Base-by-base conservation (phyloP, 208 protist species). In the Porcisia hertigi region DNA sequence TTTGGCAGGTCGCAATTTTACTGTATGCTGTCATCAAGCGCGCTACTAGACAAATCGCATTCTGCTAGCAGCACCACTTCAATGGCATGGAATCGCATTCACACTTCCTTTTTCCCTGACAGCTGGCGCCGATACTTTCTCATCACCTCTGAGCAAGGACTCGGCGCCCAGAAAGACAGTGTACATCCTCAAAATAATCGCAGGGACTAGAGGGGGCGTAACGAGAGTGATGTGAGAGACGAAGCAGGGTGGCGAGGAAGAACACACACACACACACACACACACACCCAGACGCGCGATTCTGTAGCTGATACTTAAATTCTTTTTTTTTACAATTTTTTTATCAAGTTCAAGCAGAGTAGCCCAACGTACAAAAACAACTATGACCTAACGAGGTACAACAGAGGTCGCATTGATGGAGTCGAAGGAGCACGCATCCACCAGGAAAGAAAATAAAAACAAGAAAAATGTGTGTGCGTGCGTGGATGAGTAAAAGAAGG, bases 301-400 rank as follows among this genome's bases (percentile, higher is more conserved):
- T 14, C 47, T 52, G 47, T 52, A 52, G 47, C 47, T 12, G 8
- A 52, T 52, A 52, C 47, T 52, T 52, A 1, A 20, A 20, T 25
- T 60, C 16, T 60, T 60, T 60, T 60, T 60, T 60, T 60, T 60
- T 60, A 36, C 7, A 23, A 36, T 30, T 25, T 60, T 60, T 60
- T 60, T 25, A 36, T 30, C 30, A 36, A 36, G 4, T n/a, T 57
- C n/a, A 53, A 16, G 16, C 12, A 2, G 34, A 20, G 62, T 3
- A 67, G 43, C 30, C 14, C 39, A 20, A 67, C 57, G 14, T 12
- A 60, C 14, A 25, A 60, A 30, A 60, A 60, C 23, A 30, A n/a
- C 4, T 36, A 12, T 12, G 57, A 60, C 16, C 25, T 60, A n/a
- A 25, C 63, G 20, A 30, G 4, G 43, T 1, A 49, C 41, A 23